These are phyloP conservation scores for Blastosporella zonata DNA, from an alignment of 1,284 basidiomycete genomes.

Conservation along the genomic window DNA sequence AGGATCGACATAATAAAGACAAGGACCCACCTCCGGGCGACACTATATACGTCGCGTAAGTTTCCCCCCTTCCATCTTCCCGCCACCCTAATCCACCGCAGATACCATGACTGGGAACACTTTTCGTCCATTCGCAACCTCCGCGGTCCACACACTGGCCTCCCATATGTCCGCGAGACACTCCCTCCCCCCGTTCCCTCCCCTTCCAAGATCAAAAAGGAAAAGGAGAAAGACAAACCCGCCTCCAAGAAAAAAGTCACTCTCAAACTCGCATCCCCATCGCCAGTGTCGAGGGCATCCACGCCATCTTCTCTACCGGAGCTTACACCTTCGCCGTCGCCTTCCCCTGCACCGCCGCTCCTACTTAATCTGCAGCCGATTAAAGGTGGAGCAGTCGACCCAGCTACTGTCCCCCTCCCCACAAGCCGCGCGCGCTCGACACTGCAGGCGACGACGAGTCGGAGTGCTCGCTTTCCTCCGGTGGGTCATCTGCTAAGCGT, in stretches of 20 bases:
- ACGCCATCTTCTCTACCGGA: not conserved
- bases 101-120: constrained; percentile 92
- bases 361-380: not conserved
- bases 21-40: constrained; percentile 18
- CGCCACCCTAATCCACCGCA: constrained; percentile 25
- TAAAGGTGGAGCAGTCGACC: too few relatives aligned
- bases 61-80: constrained; percentile 21
- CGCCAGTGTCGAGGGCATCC: not conserved
- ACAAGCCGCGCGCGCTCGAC: constrained; percentile 3
- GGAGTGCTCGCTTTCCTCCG: constrained; percentile 16
- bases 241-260: constrained; percentile 16
- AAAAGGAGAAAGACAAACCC: constrained; percentile 5
- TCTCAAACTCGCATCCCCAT: constrained; percentile 12
- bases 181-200: constrained; percentile 20
- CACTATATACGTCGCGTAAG: constrained; percentile 75
- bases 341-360: not conserved
- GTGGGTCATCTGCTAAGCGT: constrained; percentile 4
- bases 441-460: constrained; percentile 37
- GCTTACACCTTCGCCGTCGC: not conserved
- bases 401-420: too few relatives aligned
- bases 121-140: constrained; percentile 90
- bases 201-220: constrained; percentile 1
- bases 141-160: constrained; percentile 78
- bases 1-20: not conserved
- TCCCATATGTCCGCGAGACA: constrained; percentile 67